Conservation (phyloP, 2,329 filamentous ascomycete genomes). For the Hymenoscyphus salicellus region DNA sequence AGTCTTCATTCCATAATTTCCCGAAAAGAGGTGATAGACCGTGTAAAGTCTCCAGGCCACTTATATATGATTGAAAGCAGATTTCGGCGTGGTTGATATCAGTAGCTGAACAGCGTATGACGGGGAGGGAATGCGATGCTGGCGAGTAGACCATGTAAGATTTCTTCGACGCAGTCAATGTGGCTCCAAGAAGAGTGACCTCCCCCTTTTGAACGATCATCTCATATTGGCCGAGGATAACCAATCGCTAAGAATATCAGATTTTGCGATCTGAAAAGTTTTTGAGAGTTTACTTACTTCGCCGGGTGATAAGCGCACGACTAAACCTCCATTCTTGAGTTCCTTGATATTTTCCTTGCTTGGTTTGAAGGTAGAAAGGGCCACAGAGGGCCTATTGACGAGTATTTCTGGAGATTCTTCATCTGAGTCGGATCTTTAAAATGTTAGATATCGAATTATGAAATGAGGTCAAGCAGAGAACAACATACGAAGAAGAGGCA, state of each 20-base stretch:
- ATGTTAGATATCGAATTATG: constrained; percentile 32
- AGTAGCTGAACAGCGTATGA: constrained; percentile 50
- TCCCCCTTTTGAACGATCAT: constrained; percentile 60
- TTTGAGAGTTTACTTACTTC: constrained; percentile 42
- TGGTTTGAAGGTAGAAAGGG: constrained; percentile 45
- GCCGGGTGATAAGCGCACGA: constrained; percentile 46
- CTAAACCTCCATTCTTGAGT: constrained; percentile 40
- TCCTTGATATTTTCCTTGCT: constrained; percentile 45
- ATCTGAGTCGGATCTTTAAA: constrained; percentile 28
- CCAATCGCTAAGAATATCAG: constrained; percentile 49
- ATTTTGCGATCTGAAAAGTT: neutral
- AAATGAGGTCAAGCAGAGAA: neutral
- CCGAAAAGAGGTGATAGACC: constrained; percentile 64
- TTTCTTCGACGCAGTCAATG: constrained; percentile 48
- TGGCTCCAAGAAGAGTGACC: constrained; percentile 63
- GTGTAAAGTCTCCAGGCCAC: constrained; percentile 52
- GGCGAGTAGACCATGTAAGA: constrained; percentile 62
- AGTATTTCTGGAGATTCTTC: constrained; percentile 23
- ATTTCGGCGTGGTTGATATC: constrained; percentile 54
- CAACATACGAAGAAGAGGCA: constrained; percentile 19
- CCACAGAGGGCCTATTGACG: constrained; percentile 38
- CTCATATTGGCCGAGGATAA: constrained; percentile 66
- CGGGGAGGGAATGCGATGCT: constrained; percentile 66
- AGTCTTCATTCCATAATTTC: constrained; percentile 59
- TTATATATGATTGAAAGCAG: constrained; percentile 49